These are phyloP conservation scores for Penicillium hesseltinei DNA, from an alignment of 2,329 filamentous ascomycete species.

Conservation along the genomic window DNA sequence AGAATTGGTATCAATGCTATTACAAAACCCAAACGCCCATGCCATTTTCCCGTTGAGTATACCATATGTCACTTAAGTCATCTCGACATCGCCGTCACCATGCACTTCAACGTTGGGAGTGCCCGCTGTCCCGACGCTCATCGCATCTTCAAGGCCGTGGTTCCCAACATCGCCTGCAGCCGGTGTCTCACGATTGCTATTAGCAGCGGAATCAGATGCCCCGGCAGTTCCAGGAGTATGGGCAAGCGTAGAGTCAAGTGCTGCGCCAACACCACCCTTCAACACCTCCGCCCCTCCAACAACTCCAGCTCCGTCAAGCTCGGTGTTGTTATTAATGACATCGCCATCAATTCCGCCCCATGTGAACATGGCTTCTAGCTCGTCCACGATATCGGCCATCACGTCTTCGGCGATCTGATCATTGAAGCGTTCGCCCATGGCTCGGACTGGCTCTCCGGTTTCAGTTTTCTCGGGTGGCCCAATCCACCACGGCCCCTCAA, in stretches of 20 bases:
- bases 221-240: constrained; percentile 14
- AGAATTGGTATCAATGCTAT: constrained; percentile 19
- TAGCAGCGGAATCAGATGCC: constrained; percentile 21
- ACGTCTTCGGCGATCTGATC: constrained; percentile 96
- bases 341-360: constrained; percentile 44
- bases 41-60: neutral
- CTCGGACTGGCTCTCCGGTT: constrained; percentile 48
- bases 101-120: constrained; percentile 22
- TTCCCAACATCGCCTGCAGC: constrained; percentile 18
- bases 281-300: constrained; percentile 35
- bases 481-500: constrained; percentile 90
- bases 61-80: constrained; percentile 18
- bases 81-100: constrained; percentile 32
- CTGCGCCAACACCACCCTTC: constrained; percentile 33
- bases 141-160: constrained; percentile 23
- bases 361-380: constrained; percentile 75
- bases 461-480: constrained; percentile 62
- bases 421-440: constrained; percentile 75
- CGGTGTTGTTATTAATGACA: constrained; percentile 28
- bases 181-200: constrained; percentile 23
- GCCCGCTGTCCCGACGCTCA: constrained; percentile 23
- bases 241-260: constrained; percentile 28
- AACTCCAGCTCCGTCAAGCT: constrained; percentile 26
- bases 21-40: constrained; percentile 8
- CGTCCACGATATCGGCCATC: constrained; percentile 88